Percentiles rank a stretch among this genome's conserved stretches.
phyloP scores from a whole-genome alignment of 106 monocot species.

The Xerophyta viscosa region DNA sequence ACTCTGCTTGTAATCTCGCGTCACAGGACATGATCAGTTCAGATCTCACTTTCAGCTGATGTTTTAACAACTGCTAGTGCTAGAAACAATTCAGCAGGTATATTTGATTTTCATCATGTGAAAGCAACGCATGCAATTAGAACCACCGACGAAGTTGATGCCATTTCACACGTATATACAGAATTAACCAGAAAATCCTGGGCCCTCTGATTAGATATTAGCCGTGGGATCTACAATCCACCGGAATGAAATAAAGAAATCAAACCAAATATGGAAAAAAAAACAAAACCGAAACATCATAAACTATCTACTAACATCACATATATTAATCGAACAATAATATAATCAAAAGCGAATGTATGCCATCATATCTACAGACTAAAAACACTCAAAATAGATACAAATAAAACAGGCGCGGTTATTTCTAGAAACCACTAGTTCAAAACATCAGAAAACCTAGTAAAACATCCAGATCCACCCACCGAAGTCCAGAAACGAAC shows the following conservation, averaged over 20 bases:
- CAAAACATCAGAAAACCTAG: slow-evolving; percentile 2
- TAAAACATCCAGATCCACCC: slow-evolving; percentile 1
- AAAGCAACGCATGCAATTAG: no score
- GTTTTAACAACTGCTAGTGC: neutral
- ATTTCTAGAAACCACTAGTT: neutral
- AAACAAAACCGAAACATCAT: no score
- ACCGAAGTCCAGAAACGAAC: slow-evolving; percentile 4
- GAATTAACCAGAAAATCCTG: no score
- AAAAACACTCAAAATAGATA: neutral
- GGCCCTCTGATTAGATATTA: no score
- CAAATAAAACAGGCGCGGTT: neutral
- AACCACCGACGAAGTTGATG: no score
- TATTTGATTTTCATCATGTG: neutral
- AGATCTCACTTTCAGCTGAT: neutral
- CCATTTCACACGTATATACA: no score
- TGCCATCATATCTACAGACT: slow-evolving; percentile 8
- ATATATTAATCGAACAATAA: neutral
- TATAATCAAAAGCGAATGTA: neutral
- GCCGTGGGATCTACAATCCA: no score
- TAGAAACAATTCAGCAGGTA: neutral
- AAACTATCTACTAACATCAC: neutral
- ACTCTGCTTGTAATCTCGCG: no score
- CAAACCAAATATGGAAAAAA: no score
- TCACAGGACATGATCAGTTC: no score
- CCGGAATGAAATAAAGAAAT: no score